These are phyloP conservation scores for Pichia sp. DNA, from an alignment of 1,139 yeast genomes.

Conservation along the genomic window DNA sequence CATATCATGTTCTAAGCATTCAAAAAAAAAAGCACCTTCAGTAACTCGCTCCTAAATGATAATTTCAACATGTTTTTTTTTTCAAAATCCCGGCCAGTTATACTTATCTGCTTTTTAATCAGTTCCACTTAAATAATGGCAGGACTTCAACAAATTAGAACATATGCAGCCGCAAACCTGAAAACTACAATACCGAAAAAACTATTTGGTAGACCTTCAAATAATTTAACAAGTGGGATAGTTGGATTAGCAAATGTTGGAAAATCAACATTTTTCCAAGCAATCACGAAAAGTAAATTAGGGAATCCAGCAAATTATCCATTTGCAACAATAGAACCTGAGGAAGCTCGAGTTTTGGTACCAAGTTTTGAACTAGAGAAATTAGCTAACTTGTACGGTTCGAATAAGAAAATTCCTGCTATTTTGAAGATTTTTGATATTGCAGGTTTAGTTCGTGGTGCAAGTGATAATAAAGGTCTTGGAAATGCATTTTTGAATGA, in stretches of 20 bases:
- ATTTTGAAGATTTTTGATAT: constrained; percentile 90
- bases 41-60: neutral
- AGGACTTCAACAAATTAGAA: constrained; percentile 2
- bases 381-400: constrained; percentile 41
- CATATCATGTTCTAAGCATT: neutral
- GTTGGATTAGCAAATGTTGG: constrained; percentile 98
- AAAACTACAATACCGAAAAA: constrained; percentile 76
- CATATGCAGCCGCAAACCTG: constrained; percentile 1
- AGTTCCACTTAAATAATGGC: neutral
- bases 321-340: constrained; percentile 97
- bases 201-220: constrained; percentile 96
- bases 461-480: constrained; percentile 94
- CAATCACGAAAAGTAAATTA: constrained; percentile 80
- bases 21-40: neutral
- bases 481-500: constrained; percentile 97
- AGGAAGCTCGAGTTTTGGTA: constrained; percentile 95
- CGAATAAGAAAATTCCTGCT: constrained; percentile 74
- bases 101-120: too few species aligned
- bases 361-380: constrained; percentile 86
- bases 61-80: neutral
- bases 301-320: constrained; percentile 99
- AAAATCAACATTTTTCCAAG: constrained; percentile 86
- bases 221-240: constrained; percentile 91
- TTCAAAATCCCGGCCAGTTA: neutral
- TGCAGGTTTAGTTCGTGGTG: constrained; percentile 98